Conservation (phyloP, 495 filamentous ascomycete species). For the Collariella sp. region DNA sequence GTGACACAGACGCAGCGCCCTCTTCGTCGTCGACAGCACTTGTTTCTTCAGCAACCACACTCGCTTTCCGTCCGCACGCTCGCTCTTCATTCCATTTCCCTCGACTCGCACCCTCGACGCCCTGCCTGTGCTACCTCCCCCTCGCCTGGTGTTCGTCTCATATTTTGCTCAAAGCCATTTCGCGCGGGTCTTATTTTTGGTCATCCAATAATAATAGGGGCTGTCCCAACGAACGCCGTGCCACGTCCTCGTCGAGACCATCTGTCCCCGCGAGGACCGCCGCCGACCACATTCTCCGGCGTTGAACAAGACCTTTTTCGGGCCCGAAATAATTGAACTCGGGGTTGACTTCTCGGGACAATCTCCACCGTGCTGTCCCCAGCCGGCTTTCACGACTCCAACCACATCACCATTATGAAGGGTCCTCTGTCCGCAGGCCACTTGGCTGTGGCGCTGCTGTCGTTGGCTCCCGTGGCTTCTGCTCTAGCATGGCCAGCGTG, state of each 20-base stretch:
- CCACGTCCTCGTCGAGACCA: constrained; percentile 10
- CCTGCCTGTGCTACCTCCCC: neutral
- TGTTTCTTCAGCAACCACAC: constrained; percentile 19
- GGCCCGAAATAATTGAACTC: neutral
- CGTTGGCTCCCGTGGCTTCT: constrained; percentile 25
- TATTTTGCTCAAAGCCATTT: constrained; percentile 10
- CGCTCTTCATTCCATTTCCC: constrained; percentile 8
- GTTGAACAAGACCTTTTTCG: constrained; percentile 17
- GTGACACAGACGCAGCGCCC: neutral
- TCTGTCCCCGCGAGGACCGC: constrained; percentile 11
- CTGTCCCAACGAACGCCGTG: constrained; percentile 19
- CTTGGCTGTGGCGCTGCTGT: constrained; percentile 30
- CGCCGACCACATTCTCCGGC: constrained; percentile 17
- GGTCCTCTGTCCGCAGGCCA: constrained; percentile 19
- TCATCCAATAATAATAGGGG: constrained; percentile 24
- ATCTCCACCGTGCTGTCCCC: neutral
- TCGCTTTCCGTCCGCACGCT: constrained; percentile 16
- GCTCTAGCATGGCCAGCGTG: constrained; percentile 30
- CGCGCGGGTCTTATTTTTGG: constrained; percentile 20
- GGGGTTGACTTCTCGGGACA: neutral
- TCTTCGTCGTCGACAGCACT: neutral
- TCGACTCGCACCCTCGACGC: neutral
- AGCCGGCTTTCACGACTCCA: neutral
- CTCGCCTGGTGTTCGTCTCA: constrained; percentile 1
- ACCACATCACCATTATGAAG: constrained; percentile 19